Evolutionary conservation across 2,329 filamentous ascomycete genomes (phyloP), one percentile per base, ranked within the genome.

Genomic region (Thielaviopsis punctulata): DNA sequence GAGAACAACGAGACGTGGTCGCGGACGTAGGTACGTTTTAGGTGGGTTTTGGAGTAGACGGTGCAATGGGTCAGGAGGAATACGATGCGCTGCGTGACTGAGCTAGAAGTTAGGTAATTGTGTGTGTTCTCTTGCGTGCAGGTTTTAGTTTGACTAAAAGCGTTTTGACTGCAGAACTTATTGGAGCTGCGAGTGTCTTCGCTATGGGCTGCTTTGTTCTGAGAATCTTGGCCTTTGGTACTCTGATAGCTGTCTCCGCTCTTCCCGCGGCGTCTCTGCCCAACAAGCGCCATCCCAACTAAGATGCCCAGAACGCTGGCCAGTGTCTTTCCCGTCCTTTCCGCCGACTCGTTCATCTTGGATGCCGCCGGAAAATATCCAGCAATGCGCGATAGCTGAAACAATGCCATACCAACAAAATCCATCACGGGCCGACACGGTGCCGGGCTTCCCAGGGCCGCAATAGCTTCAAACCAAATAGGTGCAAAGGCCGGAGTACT

Each of bases 381-480:
- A 7, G 44, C 33, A 2, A 39, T 30, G 33, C 48, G 23, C 15
- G 49, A 44, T n/a, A 57, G 23, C 2, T 51, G 45, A 8, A 47
- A 43, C 12, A 57, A 25, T 3, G 55, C 55, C 18, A 45, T 50
- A 12, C 47, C 52, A 15, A 49, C 46, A 21, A 57, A 57, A n/a
- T 57, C 55, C 41, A 56, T 53, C 3, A 56, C 45, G 9, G 30
- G 30, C 2, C 45, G 30, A 21, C 55, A 57, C 8, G 48, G 24
- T 19, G 21, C 22, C 3, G 39, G 30, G 10, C 24, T 33, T 3
- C 33, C 46, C 18, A 57, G 33, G 13, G 52, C 48, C 15, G 48
- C 49, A 23, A 54, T 21, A 21, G 41, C 49, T 23, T 51, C 51
- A 9, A 46, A 45, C 56, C 56, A 57, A 44, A 56, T 52, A 4